Evolutionary conservation across 768 basidiomycete genomes (phyloP).

Genomic region (Phanerochaete carnosa): DNA sequence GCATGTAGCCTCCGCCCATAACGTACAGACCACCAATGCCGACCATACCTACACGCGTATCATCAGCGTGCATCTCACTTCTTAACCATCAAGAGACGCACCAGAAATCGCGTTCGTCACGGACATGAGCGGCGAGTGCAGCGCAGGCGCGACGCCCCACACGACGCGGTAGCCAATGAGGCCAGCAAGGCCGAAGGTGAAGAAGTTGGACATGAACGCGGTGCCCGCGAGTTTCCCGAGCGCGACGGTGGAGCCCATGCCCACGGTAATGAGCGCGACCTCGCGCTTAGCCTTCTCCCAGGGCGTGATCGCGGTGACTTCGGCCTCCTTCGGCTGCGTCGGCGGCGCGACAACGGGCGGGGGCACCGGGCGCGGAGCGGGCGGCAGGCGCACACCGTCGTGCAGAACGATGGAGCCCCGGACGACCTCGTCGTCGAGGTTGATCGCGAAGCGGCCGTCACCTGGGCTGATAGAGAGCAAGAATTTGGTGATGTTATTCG

Average conservation of each 20-base stretch:
- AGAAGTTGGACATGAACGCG: slow-evolving; percentile 86
- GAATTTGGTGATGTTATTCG: slow-evolving; percentile 90
- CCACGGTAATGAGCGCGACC: slow-evolving; percentile 68
- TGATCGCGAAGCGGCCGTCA: slow-evolving; percentile 58
- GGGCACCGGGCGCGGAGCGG: slow-evolving; percentile 64
- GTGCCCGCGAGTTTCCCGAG: slow-evolving; percentile 79
- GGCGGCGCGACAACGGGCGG: slow-evolving; percentile 54
- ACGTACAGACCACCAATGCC: slow-evolving; percentile 85
- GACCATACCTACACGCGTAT: slow-evolving; percentile 73
- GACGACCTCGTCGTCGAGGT: slow-evolving; percentile 81
- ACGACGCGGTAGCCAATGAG: slow-evolving; percentile 86
- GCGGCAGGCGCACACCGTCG: slow-evolving; percentile 60
- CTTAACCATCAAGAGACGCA: no score
- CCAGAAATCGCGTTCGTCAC: slow-evolving; percentile 90
- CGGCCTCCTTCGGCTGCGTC: slow-evolving; percentile 43
- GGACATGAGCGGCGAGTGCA: slow-evolving; percentile 89
- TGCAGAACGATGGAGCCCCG: slow-evolving; percentile 77
- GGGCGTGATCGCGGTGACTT: slow-evolving; percentile 64
- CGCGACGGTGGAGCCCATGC: slow-evolving; percentile 70
- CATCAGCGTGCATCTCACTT: no score
- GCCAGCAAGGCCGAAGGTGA: slow-evolving; percentile 84
- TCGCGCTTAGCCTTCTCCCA: slow-evolving; percentile 81
- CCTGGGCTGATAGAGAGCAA: slow-evolving; percentile 69
- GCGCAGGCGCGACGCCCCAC: slow-evolving; percentile 85
- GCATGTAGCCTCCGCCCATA: slow-evolving; percentile 86